phyloP scores from a whole-genome alignment of 179 eudicot genomes.

The Drosera spatulata region DNA sequence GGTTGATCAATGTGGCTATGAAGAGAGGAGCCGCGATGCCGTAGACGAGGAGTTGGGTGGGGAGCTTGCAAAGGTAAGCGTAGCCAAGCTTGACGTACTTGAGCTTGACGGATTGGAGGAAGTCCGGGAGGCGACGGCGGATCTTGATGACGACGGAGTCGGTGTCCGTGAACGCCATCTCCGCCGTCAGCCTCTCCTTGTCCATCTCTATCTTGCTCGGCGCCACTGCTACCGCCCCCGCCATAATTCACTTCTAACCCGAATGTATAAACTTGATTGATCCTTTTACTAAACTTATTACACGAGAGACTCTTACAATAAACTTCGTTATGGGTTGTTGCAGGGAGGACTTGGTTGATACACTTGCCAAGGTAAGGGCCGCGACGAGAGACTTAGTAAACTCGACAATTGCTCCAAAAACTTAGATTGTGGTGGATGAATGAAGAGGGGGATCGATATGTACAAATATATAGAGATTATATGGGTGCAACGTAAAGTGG shows the following conservation, averaged over 20 bases:
- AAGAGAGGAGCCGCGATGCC: slow-evolving; percentile 30
- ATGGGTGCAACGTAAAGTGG: not conserved
- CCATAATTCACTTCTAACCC: not conserved
- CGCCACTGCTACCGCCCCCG: slow-evolving; percentile 4
- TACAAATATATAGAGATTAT: no score
- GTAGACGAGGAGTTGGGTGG: slow-evolving; percentile 25
- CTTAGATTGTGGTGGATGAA: no score
- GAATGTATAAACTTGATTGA: not conserved
- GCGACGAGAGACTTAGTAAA: no score
- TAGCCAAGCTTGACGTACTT: slow-evolving; percentile 70
- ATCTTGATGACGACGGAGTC: slow-evolving; percentile 59
- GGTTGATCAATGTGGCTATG: slow-evolving; percentile 24
- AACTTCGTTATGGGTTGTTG: no score
- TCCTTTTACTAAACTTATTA: no score
- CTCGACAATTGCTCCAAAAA: no score
- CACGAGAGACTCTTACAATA: no score
- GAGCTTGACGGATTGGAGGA: slow-evolving; percentile 62
- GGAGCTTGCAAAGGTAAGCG: slow-evolving; percentile 35
- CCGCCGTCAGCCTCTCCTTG: slow-evolving; percentile 70
- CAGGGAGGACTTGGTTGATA: no score
- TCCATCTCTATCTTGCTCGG: slow-evolving; percentile 42
- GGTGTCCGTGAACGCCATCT: slow-evolving; percentile 57
- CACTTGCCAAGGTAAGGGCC: no score
- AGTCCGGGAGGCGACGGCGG: slow-evolving; percentile 58
- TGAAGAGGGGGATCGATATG: no score